A percentile compares a stretch with the other conserved stretches of the same genome.
These are phyloP conservation scores for Ophiostoma sp. DNA, from an alignment of 2,329 filamentous ascomycete genomes.

Conservation along the genomic window DNA sequence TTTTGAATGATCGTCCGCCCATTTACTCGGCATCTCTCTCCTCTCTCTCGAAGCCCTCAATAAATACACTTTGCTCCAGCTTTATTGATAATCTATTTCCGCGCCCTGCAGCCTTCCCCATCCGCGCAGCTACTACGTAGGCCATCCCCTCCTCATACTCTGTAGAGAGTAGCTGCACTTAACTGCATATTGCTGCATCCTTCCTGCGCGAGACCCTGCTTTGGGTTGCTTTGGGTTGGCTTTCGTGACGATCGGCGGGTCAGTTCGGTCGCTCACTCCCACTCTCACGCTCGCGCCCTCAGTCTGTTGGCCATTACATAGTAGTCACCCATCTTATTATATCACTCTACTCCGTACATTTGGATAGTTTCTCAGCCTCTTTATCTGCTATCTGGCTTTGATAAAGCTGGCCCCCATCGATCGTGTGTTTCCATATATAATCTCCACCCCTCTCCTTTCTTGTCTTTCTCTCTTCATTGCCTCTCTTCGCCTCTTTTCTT, in stretches of 20 bases:
- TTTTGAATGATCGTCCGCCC: too few species aligned
- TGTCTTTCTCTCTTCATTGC: background rate
- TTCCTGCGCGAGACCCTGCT: constrained; percentile 7
- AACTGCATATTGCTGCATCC: background rate
- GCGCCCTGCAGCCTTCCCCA: background rate
- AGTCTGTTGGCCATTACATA: background rate
- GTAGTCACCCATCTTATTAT: background rate
- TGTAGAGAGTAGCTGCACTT: too few species aligned
- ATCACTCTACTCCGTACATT: too few species aligned
- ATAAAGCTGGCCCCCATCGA: background rate
- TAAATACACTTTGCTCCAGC: background rate
- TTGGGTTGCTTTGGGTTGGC: constrained; percentile 6
- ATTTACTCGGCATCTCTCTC: background rate
- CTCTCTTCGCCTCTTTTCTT: background rate
- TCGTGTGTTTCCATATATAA: background rate
- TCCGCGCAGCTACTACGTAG: background rate
- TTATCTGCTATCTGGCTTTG: background rate
- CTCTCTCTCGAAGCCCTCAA: background rate
- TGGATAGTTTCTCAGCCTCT: background rate
- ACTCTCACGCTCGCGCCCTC: background rate
- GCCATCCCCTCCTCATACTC: constrained; percentile 3
- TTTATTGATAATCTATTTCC: constrained; percentile 4
- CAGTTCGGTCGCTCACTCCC: background rate
- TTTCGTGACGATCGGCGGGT: constrained; percentile 14
- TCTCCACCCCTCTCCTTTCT: background rate